Evolutionary conservation across 2,329 filamentous ascomycete genomes (phyloP).

Genomic region (Knoxdaviesia proteae): DNA sequence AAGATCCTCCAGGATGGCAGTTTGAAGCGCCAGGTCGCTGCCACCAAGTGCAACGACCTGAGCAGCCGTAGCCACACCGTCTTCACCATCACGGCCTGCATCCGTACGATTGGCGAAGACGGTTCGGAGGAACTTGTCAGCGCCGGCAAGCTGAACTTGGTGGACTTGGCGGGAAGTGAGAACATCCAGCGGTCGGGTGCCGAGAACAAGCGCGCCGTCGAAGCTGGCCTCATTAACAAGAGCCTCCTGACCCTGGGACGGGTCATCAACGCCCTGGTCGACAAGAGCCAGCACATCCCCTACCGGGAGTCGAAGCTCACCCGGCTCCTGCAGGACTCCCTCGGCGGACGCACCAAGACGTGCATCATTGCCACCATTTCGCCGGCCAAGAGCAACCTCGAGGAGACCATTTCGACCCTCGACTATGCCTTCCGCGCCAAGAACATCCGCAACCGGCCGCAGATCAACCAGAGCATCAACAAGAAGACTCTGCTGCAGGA

Average conservation of each 20-base stretch:
- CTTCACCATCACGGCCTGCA: constrained; percentile 84
- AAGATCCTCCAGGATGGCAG: constrained; percentile 76
- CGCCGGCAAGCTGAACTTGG: constrained; percentile 84
- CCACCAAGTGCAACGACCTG: constrained; percentile 98
- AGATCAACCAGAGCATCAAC: constrained; percentile 76
- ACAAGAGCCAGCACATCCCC: constrained; percentile 75
- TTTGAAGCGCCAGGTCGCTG: constrained; percentile 88
- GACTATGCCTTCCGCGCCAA: constrained; percentile 97
- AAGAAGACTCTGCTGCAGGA: constrained; percentile 85
- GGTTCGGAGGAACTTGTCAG: constrained; percentile 80
- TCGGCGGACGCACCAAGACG: constrained; percentile 88
- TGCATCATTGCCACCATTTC: constrained; percentile 97
- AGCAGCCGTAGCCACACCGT: constrained; percentile 94
- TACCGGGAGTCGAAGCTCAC: constrained; percentile 90
- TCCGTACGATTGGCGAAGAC: constrained; percentile 60
- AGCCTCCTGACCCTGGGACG: constrained; percentile 83
- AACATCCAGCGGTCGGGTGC: constrained; percentile 94
- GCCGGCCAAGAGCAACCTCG: constrained; percentile 81
- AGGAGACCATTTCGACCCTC: constrained; percentile 93
- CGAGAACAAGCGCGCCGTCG: constrained; percentile 90
- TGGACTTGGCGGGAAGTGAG: constrained; percentile 91
- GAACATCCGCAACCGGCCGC: constrained; percentile 95
- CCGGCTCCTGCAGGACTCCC: constrained; percentile 80
- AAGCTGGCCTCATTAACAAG: constrained; percentile 96
- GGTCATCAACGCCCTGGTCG: constrained; percentile 93